Percentiles rank a stretch among this genome's conserved stretches.
phyloP scores from a whole-genome alignment of 306 rosid species.

The Citrullus colocynthis region DNA sequence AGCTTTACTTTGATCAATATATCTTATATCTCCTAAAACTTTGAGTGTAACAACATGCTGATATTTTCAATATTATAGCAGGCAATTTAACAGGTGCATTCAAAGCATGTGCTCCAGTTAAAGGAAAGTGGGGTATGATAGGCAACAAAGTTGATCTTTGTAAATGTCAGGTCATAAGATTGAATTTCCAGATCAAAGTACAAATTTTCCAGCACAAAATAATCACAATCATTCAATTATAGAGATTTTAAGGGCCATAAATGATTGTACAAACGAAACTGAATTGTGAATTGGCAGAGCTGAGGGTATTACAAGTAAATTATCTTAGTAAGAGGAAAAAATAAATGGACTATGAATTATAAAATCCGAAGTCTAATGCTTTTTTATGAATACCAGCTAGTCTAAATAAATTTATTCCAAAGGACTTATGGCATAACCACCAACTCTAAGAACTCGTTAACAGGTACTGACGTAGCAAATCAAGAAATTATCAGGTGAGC shows the following conservation, averaged over 20 bases:
- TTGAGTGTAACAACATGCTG: background rate
- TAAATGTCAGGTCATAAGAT: background rate
- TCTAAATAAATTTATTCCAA: background rate
- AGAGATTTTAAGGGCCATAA: background rate
- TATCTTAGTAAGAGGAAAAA: background rate
- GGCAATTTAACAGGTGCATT: background rate
- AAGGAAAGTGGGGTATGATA: background rate
- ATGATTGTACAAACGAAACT: background rate
- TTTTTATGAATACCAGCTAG: background rate
- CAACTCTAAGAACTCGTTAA: background rate
- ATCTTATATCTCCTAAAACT: background rate
- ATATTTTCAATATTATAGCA: background rate
- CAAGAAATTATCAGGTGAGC: background rate
- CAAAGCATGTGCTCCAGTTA: background rate
- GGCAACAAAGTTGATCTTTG: background rate
- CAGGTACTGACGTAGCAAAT: background rate
- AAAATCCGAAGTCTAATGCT: background rate
- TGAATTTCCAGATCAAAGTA: background rate
- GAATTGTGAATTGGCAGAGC: background rate
- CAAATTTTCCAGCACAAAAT: background rate
- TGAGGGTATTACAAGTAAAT: background rate
- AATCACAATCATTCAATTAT: background rate
- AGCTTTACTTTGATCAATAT: background rate
- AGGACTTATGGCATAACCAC: background rate
- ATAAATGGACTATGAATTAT: background rate